Conservation (phyloP, 2,329 filamentous ascomycete genomes). For the Massarina eburnea region DNA sequence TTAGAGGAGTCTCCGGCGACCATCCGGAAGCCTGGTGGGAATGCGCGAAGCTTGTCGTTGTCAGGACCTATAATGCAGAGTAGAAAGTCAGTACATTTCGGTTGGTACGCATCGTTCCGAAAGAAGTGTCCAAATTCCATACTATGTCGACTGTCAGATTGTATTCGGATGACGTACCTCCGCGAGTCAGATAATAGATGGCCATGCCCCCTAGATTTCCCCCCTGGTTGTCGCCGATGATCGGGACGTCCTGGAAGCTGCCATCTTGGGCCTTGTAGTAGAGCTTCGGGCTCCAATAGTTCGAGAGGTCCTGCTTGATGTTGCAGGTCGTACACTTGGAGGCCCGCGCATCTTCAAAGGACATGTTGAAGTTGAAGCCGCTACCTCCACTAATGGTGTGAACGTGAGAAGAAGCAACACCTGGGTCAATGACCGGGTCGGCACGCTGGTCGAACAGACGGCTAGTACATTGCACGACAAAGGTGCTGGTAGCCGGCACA, state of each 20-base stretch:
- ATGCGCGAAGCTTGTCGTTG: slow-evolving; percentile 67
- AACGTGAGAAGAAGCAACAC: slow-evolving; percentile 60
- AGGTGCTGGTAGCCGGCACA: slow-evolving; percentile 59
- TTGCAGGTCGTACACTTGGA: slow-evolving; percentile 66
- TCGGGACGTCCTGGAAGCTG: slow-evolving; percentile 62
- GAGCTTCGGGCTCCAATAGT: slow-evolving; percentile 68
- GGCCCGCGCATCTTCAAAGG: slow-evolving; percentile 62
- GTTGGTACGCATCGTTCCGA: too few species aligned
- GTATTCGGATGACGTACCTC: background rate
- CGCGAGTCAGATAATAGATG: slow-evolving; percentile 68
- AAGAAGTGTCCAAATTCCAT: too few species aligned
- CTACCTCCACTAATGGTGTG: slow-evolving; percentile 72
- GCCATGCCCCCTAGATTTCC: slow-evolving; percentile 61
- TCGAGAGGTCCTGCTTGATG: slow-evolving; percentile 46
- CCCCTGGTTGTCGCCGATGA: slow-evolving; percentile 51
- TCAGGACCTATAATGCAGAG: slow-evolving; percentile 52
- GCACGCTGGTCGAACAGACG: slow-evolving; percentile 61
- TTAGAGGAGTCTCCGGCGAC: slow-evolving; percentile 65
- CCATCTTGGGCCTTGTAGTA: slow-evolving; percentile 59
- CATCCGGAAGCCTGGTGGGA: slow-evolving; percentile 72
- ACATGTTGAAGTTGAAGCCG: slow-evolving; percentile 64
- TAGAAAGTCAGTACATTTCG: slow-evolving; percentile 1
- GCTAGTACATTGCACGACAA: slow-evolving; percentile 65
- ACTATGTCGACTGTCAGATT: too few species aligned
- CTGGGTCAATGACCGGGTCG: slow-evolving; percentile 69